Evolutionary conservation across 192 early-diverging fungal genomes (phyloP).

Genomic region (Entophlyctis helioformis): DNA sequence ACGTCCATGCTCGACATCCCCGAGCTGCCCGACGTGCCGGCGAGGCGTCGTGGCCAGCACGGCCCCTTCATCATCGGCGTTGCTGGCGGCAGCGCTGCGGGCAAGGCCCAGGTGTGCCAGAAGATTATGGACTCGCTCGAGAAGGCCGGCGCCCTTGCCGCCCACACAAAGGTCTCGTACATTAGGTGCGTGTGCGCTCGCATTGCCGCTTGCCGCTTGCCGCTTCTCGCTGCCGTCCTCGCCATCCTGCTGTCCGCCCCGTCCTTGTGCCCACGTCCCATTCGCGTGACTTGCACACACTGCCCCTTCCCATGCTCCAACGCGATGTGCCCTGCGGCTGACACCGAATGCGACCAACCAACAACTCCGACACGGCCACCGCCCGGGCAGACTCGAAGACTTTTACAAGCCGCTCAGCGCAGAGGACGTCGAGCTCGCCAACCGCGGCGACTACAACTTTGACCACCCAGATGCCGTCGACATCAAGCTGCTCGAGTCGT

Average conservation of each 20-base stretch:
- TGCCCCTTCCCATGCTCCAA: not conserved
- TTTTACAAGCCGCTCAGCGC: constrained; percentile 21
- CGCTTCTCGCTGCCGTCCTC: not conserved
- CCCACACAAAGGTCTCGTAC: not conserved
- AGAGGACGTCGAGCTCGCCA: constrained; percentile 6
- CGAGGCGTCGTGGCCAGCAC: no score
- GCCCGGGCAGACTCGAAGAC: constrained; percentile 11
- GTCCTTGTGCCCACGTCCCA: not conserved
- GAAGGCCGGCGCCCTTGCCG: not conserved
- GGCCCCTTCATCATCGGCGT: constrained; percentile 41
- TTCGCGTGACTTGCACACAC: not conserved
- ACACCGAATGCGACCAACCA: no score
- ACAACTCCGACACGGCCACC: no score
- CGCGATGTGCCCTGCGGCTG: not conserved
- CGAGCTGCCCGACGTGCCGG: no score
- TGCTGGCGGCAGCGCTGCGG: constrained; percentile 34
- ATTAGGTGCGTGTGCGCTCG: not conserved
- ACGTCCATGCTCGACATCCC: no score
- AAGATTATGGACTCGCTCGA: constrained; percentile 10
- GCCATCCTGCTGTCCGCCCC: not conserved
- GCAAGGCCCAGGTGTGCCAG: constrained; percentile 34
- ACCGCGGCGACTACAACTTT: constrained; percentile 26
- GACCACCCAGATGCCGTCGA: constrained; percentile 59
- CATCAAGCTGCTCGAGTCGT: constrained; percentile 48
- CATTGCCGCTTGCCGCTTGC: not conserved